Conservation (phyloP, 164 flowering plant species). For the Tetracentron sinense region DNA sequence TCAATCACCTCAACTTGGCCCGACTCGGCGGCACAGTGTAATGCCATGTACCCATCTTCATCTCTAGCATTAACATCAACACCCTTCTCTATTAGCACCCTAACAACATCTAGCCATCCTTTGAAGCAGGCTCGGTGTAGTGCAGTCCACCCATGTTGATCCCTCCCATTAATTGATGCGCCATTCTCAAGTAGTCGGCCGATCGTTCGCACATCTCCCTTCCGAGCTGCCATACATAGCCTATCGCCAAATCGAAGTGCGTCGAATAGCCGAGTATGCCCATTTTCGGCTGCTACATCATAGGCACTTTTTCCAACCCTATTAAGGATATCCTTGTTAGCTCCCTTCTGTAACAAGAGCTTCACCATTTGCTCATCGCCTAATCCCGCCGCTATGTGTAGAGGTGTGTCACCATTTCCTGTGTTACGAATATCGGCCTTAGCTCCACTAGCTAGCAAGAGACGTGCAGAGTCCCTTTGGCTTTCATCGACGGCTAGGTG, state of each 20-base stretch:
- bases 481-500: slow-evolving; percentile 61
- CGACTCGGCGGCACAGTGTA: slow-evolving; percentile 67
- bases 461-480: slow-evolving; percentile 48
- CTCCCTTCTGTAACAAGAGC: slow-evolving; percentile 58
- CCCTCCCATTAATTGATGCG: slow-evolving; percentile 56
- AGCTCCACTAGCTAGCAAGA: slow-evolving; percentile 49
- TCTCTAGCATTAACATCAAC: slow-evolving; percentile 50
- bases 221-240: slow-evolving; percentile 50
- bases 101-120: slow-evolving; percentile 41
- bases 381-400: slow-evolving; percentile 49
- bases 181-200: slow-evolving; percentile 50
- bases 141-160: slow-evolving; percentile 73
- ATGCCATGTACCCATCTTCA: slow-evolving; percentile 69
- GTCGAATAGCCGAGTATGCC: slow-evolving; percentile 51
- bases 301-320: slow-evolving; percentile 51
- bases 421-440: slow-evolving; percentile 27
- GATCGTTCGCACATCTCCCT: slow-evolving; percentile 51
- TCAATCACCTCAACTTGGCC: slow-evolving; percentile 59
- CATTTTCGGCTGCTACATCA: slow-evolving; percentile 57
- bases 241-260: slow-evolving; percentile 54
- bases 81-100: slow-evolving; percentile 43
- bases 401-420: slow-evolving; percentile 47
- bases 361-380: slow-evolving; percentile 69
- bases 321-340: slow-evolving; percentile 58
- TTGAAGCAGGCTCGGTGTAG: slow-evolving; percentile 67